phyloP scores from a whole-genome alignment of 768 basidiomycete species.

The Saitozyma sp. region DNA sequence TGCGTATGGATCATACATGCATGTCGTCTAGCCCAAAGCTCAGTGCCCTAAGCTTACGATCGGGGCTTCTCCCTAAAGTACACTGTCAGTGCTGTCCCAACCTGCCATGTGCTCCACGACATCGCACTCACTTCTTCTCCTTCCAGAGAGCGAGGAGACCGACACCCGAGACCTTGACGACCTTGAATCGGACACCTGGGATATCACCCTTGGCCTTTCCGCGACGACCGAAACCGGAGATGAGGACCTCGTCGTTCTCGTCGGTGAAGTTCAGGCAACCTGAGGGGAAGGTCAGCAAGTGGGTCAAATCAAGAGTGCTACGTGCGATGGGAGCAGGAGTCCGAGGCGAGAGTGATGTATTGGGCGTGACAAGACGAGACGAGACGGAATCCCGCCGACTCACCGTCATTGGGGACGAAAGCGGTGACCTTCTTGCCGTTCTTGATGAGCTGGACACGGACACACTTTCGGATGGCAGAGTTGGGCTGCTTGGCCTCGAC shows the following conservation, averaged over 20 bases:
- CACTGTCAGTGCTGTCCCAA: slow-evolving; percentile 13
- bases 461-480: slow-evolving; percentile 99
- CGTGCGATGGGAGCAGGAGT: too few species aligned
- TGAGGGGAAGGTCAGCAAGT: slow-evolving; percentile 43
- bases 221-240: slow-evolving; percentile 99
- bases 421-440: slow-evolving; percentile 99
- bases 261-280: slow-evolving; percentile 65
- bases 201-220: slow-evolving; percentile 99
- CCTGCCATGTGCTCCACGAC: neutral
- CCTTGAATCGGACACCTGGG: slow-evolving; percentile 99
- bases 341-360: too few species aligned
- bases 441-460: slow-evolving; percentile 99
- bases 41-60: slow-evolving; percentile 24
- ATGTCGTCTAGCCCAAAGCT: neutral
- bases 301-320: slow-evolving; percentile 37
- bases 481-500: slow-evolving; percentile 99
- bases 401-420: slow-evolving; percentile 74
- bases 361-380: too few species aligned
- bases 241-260: slow-evolving; percentile 99
- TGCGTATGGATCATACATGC: slow-evolving; percentile 4
- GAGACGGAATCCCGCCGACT: neutral
- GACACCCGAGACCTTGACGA: slow-evolving; percentile 99
- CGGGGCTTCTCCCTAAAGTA: slow-evolving; percentile 46
- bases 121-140: slow-evolving; percentile 76
- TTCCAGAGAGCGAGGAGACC: slow-evolving; percentile 98